Evolutionary conservation across 2,329 filamentous ascomycete genomes (phyloP).

Genomic region (Chrysosporium keratinophilum): DNA sequence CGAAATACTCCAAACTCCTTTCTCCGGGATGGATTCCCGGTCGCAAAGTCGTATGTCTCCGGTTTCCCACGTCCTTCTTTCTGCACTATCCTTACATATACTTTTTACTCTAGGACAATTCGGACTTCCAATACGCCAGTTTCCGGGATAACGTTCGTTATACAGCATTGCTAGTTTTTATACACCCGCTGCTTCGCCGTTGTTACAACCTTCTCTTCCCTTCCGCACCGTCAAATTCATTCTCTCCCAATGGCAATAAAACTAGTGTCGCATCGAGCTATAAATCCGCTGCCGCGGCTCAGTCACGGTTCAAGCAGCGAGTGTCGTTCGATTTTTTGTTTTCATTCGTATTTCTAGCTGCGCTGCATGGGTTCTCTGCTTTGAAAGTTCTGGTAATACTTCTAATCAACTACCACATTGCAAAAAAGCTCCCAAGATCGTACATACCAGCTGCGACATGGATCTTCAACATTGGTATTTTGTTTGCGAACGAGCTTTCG

Average conservation of each 20-base stretch:
- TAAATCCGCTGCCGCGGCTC: slow-evolving; percentile 28
- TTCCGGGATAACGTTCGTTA: slow-evolving; percentile 82
- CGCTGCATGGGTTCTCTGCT: slow-evolving; percentile 74
- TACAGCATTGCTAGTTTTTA: slow-evolving; percentile 59
- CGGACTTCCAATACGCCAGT: slow-evolving; percentile 73
- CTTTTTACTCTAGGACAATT: slow-evolving; percentile 57
- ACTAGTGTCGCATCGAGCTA: slow-evolving; percentile 19
- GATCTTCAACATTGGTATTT: slow-evolving; percentile 72
- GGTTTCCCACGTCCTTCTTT: neutral
- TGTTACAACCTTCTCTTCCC: slow-evolving; percentile 53
- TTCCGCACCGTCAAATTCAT: slow-evolving; percentile 27
- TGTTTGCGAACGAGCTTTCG: slow-evolving; percentile 84
- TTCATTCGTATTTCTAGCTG: slow-evolving; percentile 64
- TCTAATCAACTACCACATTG: slow-evolving; percentile 69
- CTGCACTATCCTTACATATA: slow-evolving; percentile 4
- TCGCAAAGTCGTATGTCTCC: slow-evolving; percentile 62
- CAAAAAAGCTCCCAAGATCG: slow-evolving; percentile 57
- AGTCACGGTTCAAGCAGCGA: slow-evolving; percentile 56
- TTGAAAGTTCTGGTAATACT: slow-evolving; percentile 74
- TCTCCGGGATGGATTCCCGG: slow-evolving; percentile 84
- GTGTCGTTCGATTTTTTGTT: slow-evolving; percentile 75
- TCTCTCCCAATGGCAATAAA: slow-evolving; percentile 11
- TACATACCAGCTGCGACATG: slow-evolving; percentile 70
- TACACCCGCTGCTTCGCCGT: slow-evolving; percentile 70
- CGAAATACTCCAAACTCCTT: slow-evolving; percentile 60